These are phyloP conservation scores for Ophiostoma sp. DNA, from an alignment of 2,329 filamentous ascomycete genomes.

Conservation along the genomic window DNA sequence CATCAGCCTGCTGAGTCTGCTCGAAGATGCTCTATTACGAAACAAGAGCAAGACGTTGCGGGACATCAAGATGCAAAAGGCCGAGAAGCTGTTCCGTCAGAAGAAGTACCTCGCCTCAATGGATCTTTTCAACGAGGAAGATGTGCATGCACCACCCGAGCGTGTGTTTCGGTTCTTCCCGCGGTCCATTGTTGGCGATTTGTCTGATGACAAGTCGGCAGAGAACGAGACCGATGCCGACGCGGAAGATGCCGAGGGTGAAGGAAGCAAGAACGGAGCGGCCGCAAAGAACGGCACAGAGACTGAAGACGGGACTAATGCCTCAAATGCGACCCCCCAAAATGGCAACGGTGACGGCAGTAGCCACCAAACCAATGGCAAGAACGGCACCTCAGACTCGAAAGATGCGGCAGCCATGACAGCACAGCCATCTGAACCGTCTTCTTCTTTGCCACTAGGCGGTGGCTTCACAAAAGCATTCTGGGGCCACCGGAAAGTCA, in stretches of 20 bases:
- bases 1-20: constrained; percentile 81
- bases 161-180: constrained; percentile 85
- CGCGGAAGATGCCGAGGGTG: constrained; percentile 36
- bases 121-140: constrained; percentile 80
- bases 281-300: constrained; percentile 2
- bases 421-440: constrained; percentile 27
- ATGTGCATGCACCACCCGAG: constrained; percentile 86
- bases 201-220: constrained; percentile 56
- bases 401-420: constrained; percentile 24
- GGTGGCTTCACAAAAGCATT: constrained; percentile 57
- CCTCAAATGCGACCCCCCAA: not conserved
- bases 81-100: constrained; percentile 76
- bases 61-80: constrained; percentile 89
- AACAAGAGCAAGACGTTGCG: constrained; percentile 80
- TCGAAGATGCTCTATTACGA: constrained; percentile 85
- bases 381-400: not conserved
- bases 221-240: constrained; percentile 38
- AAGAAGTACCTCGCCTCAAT: constrained; percentile 83
- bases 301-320: not conserved
- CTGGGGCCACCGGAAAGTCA: constrained; percentile 49
- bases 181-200: constrained; percentile 75
- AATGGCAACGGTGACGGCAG: not conserved
- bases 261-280: constrained; percentile 33
- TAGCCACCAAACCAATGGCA: not conserved
- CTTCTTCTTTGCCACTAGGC: constrained; percentile 38